phyloP scores from a whole-genome alignment of 2,329 filamentous ascomycete genomes.

The Arachnomyces sp. region DNA sequence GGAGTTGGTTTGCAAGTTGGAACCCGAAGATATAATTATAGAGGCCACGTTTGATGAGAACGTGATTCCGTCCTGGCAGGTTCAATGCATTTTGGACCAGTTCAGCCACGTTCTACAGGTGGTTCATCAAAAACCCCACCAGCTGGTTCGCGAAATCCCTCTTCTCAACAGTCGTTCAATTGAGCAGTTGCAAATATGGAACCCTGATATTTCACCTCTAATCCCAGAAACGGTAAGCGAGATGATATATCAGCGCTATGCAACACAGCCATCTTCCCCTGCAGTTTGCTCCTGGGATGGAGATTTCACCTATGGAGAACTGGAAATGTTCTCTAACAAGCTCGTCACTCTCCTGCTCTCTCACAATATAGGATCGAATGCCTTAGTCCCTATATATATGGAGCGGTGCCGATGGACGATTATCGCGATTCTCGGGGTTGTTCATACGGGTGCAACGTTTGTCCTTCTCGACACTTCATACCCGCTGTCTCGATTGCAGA shows the following conservation, averaged over 20 bases:
- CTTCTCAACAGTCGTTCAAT: no score
- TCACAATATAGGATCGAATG: constrained; percentile 5
- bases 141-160: no score
- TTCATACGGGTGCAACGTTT: constrained; percentile 13
- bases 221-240: no score
- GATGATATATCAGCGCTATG: no score
- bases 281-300: constrained; percentile 20
- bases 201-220: no score
- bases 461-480: constrained; percentile 9
- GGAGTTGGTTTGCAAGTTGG: constrained; percentile 56
- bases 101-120: constrained; percentile 31
- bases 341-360: constrained; percentile 8
- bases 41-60: constrained; percentile 59
- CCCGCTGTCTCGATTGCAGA: constrained; percentile 4
- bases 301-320: constrained; percentile 13
- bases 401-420: constrained; percentile 11
- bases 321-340: constrained; percentile 13
- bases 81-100: constrained; percentile 48
- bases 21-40: constrained; percentile 45
- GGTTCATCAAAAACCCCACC: constrained; percentile 20
- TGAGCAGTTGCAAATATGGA: no score
- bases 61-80: constrained; percentile 44
- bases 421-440: constrained; percentile 11
- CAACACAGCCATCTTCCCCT: constrained; percentile 11
- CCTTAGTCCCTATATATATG: constrained; percentile 8